Percentiles rank a stretch among this genome's conserved stretches.
These are phyloP conservation scores for Colletotrichum ledebouriae DNA, from an alignment of 2,329 filamentous ascomycete genomes.

Conservation along the genomic window DNA sequence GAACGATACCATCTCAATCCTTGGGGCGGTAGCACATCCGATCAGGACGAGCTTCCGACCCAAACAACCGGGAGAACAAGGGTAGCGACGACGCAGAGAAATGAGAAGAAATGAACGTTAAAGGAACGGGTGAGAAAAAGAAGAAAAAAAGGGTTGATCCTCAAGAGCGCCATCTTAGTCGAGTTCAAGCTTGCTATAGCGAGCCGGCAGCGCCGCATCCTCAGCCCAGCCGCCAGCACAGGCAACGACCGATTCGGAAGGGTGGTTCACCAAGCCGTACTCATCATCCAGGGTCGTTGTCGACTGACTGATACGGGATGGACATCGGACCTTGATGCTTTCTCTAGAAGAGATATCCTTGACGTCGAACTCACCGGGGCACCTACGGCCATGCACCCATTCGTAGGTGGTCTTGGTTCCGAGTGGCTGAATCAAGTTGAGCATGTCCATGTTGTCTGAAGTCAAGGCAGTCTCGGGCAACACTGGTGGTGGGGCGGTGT, in stretches of 20 bases:
- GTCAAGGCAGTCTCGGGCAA: conserved; percentile 19
- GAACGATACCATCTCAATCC: conserved; percentile 4
- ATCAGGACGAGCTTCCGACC: background rate
- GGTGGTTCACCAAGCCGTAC: conserved; percentile 32
- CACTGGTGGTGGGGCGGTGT: background rate
- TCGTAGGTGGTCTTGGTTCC: conserved; percentile 21
- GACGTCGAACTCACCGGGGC: conserved; percentile 29
- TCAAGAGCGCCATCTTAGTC: background rate
- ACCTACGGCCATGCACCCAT: conserved; percentile 29
- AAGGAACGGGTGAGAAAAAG: no score
- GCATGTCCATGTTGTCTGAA: conserved; percentile 27
- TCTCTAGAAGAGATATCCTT: conserved; percentile 36
- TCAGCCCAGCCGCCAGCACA: conserved; percentile 37
- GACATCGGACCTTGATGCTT: conserved; percentile 31
- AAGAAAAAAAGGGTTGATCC: no score
- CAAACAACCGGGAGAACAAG: background rate
- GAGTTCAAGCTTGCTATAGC: conserved; percentile 2
- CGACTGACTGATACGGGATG: conserved; percentile 21
- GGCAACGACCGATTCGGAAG: conserved; percentile 25
- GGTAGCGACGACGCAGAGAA: background rate
- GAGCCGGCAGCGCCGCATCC: conserved; percentile 6
- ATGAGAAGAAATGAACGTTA: no score
- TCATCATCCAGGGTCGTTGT: conserved; percentile 23
- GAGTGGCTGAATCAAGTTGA: conserved; percentile 15
- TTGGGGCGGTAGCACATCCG: background rate